A percentile compares a stretch with the other conserved stretches of the same genome.
phyloP scores from a whole-genome alignment of 768 basidiomycete species.

The Mycena polygramma region DNA sequence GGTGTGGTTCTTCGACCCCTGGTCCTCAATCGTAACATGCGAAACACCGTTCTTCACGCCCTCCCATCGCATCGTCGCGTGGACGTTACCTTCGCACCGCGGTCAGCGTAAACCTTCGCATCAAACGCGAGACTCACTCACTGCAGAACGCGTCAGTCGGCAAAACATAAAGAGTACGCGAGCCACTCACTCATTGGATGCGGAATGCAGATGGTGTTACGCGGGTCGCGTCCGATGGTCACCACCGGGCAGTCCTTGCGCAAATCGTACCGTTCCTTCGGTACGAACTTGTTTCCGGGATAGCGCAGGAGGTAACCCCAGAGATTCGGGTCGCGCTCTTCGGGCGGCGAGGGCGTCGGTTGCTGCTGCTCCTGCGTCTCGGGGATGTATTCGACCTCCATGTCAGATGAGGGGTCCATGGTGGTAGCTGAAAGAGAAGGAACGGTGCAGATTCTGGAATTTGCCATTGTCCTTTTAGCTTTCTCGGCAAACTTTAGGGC shows the following conservation, averaged over 20 bases:
- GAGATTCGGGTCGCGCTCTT: neutral
- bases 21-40: conserved; percentile 64
- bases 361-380: conserved; percentile 20
- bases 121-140: conserved; percentile 65
- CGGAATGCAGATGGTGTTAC: conserved; percentile 64
- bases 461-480: conserved; percentile 12
- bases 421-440: neutral
- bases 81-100: conserved; percentile 59
- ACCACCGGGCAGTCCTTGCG: conserved; percentile 65
- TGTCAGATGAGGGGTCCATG: conserved; percentile 1
- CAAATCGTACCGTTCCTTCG: conserved; percentile 71
- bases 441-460: neutral
- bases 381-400: conserved; percentile 1
- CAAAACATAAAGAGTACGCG: neutral
- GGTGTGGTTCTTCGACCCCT: conserved; percentile 76
- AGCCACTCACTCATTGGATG: conserved; percentile 21
- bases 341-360: conserved; percentile 6
- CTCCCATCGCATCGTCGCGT: conserved; percentile 72
- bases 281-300: conserved; percentile 31
- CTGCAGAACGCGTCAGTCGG: conserved; percentile 60
- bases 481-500: conserved; percentile 3
- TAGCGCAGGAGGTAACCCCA: conserved; percentile 29
- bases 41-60: conserved; percentile 57
- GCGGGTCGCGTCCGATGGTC: conserved; percentile 66
- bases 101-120: conserved; percentile 17